A percentile compares a stretch with the other conserved stretches of the same genome.
Conservation (phyloP, 805 yeast genomes). For the Blastobotrys peoriensis region DNA sequence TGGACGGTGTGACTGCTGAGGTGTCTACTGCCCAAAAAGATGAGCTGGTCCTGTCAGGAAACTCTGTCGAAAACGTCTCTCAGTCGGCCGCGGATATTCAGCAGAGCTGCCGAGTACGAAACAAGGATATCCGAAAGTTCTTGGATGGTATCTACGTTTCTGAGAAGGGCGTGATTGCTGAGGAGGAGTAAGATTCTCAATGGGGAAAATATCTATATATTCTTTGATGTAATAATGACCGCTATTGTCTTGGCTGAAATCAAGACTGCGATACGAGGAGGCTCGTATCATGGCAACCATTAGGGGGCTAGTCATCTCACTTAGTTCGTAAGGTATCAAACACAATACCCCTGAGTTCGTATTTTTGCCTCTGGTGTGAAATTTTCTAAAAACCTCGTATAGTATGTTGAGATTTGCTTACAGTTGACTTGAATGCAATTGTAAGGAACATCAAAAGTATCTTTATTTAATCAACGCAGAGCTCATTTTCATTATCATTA, state of each 20-base stretch:
- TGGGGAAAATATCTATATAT: neutral
- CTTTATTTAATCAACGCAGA: no score
- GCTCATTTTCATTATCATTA: no score
- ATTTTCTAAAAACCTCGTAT: neutral
- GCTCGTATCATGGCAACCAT: constrained; percentile 1
- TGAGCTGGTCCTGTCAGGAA: constrained; percentile 87
- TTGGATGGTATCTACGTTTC: constrained; percentile 99
- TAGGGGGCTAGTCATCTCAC: neutral
- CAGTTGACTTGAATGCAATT: neutral
- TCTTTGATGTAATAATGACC: constrained; percentile 3
- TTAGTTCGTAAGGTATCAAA: neutral
- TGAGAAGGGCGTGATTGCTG: constrained; percentile 82
- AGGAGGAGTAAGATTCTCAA: constrained; percentile 37
- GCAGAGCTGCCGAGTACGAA: constrained; percentile 97
- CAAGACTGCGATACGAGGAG: constrained; percentile 4
- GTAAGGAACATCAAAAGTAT: no score
- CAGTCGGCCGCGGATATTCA: constrained; percentile 98
- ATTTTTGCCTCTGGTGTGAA: neutral
- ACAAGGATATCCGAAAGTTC: constrained; percentile 99
- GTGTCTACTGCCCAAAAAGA: constrained; percentile 84
- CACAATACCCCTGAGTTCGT: neutral
- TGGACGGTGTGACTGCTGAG: constrained; percentile 85
- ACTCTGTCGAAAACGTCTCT: constrained; percentile 95
- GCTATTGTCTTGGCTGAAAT: constrained; percentile 6
- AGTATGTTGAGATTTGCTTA: neutral